A percentile compares a stretch with the other conserved stretches of the same genome.
Evolutionary conservation across 140 eudicot species (phyloP).

Genomic region (Erigeron philadelphicus): DNA sequence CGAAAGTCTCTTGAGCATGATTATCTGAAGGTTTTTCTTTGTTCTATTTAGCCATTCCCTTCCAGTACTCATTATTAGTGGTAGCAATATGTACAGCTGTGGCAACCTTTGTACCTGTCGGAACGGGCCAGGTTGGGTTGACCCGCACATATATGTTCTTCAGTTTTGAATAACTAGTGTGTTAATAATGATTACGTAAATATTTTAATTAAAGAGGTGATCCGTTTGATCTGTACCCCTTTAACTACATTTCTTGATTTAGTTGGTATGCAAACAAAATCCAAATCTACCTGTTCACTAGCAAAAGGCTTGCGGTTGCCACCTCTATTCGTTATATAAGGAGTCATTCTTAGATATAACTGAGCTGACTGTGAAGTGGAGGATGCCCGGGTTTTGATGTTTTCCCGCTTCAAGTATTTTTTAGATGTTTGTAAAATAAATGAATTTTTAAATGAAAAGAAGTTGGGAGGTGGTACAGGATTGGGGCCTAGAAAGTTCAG

Average conservation of each 20-base stretch:
- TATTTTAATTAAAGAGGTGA: background rate
- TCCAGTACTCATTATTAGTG: background rate
- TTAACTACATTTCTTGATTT: background rate
- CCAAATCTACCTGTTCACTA: slow-evolving; percentile 5
- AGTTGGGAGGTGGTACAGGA: background rate
- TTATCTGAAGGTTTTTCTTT: slow-evolving; percentile 59
- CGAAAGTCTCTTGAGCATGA: slow-evolving; percentile 67
- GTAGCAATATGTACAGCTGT: background rate
- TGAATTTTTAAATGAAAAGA: slow-evolving; percentile 2
- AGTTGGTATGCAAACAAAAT: background rate
- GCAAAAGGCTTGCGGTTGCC: background rate
- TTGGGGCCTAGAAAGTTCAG: slow-evolving; percentile 10
- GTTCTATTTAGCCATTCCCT: slow-evolving; percentile 14
- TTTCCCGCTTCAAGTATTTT: background rate
- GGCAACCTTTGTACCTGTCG: background rate
- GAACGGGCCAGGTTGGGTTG: slow-evolving; percentile 1
- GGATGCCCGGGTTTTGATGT: slow-evolving; percentile 7
- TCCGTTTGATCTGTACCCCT: background rate
- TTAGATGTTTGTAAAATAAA: background rate
- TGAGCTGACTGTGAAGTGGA: background rate
- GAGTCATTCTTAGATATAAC: background rate
- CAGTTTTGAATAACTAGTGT: background rate
- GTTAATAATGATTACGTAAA: background rate
- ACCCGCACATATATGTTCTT: background rate
- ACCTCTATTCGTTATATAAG: slow-evolving; percentile 7